phyloP scores from a whole-genome alignment of 2,329 filamentous ascomycete species.

The Amylocarpus encephaloides region DNA sequence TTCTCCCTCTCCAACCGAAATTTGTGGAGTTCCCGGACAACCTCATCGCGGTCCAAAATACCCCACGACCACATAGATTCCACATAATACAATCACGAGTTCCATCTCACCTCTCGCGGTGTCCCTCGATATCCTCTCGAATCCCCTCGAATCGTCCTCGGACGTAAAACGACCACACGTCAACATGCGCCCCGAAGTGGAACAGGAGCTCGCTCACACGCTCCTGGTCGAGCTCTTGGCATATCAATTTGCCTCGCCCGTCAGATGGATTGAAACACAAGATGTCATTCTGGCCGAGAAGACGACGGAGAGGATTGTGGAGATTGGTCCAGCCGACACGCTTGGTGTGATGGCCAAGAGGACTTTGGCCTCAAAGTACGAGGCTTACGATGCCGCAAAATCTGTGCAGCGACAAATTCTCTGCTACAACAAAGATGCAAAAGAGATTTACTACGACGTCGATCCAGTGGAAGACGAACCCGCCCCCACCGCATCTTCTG shows the following conservation, averaged over 20 bases:
- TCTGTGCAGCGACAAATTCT: conserved; percentile 95
- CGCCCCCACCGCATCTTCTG: conserved; percentile 46
- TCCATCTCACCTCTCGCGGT: conserved; percentile 2
- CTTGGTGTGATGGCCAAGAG: conserved; percentile 96
- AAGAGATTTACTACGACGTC: conserved; percentile 99
- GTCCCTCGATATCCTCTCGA: conserved; percentile 13
- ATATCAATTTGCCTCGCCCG: conserved; percentile 97
- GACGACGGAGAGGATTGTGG: conserved; percentile 92
- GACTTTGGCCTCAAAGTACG: conserved; percentile 93
- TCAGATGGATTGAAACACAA: conserved; percentile 99
- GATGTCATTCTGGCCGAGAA: conserved; percentile 98
- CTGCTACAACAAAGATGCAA: conserved; percentile 98
- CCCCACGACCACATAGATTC: conserved; percentile 3
- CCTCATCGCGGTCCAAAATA: conserved; percentile 3
- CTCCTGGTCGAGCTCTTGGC: conserved; percentile 97
- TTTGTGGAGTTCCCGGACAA: conserved; percentile 9
- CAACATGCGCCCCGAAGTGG: conserved; percentile 94
- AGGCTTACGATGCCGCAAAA: conserved; percentile 95
- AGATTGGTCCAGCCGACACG: conserved; percentile 94
- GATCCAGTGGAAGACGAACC: conserved; percentile 91
- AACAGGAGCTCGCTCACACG: conserved; percentile 98
- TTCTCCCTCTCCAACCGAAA: conserved; percentile 4
- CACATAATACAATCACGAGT: background rate
- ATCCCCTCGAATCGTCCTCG: conserved; percentile 21
- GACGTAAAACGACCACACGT: conserved; percentile 23